These are phyloP conservation scores for sunflower (Helianthus annuus) DNA, from an alignment of 129 eudicot species.

Conservation along the genomic window HanXRQr2.0-SUNRISE NC_035440.2:23360843-23361342, in stretches of 20 bases:
- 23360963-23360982: conserved; percentile 73
- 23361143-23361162: no score
- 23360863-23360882: background rate
- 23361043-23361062: background rate
- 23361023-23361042: conserved; percentile 7
- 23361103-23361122: no score
- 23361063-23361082: no score
- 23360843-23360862: no score
- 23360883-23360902: conserved; percentile 31
- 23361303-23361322: conserved; percentile 94
- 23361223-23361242: conserved; percentile 96
- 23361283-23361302: conserved; percentile 96
- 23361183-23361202: conserved; percentile 8
- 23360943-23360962: conserved; percentile 99
- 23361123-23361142: no score
- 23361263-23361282: conserved; percentile 97
- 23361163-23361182: background rate
- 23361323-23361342: conserved; percentile 94
- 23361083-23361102: no score
- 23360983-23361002: conserved; percentile 30
- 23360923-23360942: conserved; percentile 97
- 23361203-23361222: conserved; percentile 64
- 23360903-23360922: conserved; percentile 65
- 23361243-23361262: conserved; percentile 74
- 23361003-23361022: conserved; percentile 19